Conservation (phyloP, 371 early-diverging fungal species). For the Choanephora cucurbitarum region DNA sequence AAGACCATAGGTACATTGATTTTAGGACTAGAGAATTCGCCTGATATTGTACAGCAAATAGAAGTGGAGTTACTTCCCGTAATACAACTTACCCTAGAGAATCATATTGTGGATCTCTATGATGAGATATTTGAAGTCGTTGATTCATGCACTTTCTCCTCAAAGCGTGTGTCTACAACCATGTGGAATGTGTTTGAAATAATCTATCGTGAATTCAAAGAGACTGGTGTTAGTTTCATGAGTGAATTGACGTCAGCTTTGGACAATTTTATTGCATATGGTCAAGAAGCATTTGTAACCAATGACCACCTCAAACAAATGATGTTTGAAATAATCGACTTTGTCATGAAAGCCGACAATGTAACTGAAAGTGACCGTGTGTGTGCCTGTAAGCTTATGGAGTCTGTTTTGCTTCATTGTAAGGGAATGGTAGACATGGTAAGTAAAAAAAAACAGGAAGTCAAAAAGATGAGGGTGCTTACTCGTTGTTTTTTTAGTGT, state of each 20-base stretch:
- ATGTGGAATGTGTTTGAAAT: slow-evolving; percentile 85
- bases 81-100: slow-evolving; percentile 72
- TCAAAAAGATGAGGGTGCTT: no score
- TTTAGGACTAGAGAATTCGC: slow-evolving; percentile 68
- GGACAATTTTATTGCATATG: slow-evolving; percentile 87
- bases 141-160: slow-evolving; percentile 80
- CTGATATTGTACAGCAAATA: slow-evolving; percentile 63
- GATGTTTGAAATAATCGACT: slow-evolving; percentile 72
- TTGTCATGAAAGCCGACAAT: slow-evolving; percentile 70
- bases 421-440: slow-evolving; percentile 74
- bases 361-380: slow-evolving; percentile 73
- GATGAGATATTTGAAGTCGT: slow-evolving; percentile 88
- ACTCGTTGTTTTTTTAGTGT: no score
- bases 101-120: slow-evolving; percentile 74
- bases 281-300: slow-evolving; percentile 66
- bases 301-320: slow-evolving; percentile 63
- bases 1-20: slow-evolving; percentile 88
- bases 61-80: slow-evolving; percentile 77
- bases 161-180: slow-evolving; percentile 77
- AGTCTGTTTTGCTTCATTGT: slow-evolving; percentile 78
- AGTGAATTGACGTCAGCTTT: slow-evolving; percentile 84
- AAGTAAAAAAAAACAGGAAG: no score
- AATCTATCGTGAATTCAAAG: slow-evolving; percentile 75
- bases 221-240: slow-evolving; percentile 78
- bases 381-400: slow-evolving; percentile 76